phyloP scores from a whole-genome alignment of 78 protist species.

The Dictyostelium intermedium region DNA sequence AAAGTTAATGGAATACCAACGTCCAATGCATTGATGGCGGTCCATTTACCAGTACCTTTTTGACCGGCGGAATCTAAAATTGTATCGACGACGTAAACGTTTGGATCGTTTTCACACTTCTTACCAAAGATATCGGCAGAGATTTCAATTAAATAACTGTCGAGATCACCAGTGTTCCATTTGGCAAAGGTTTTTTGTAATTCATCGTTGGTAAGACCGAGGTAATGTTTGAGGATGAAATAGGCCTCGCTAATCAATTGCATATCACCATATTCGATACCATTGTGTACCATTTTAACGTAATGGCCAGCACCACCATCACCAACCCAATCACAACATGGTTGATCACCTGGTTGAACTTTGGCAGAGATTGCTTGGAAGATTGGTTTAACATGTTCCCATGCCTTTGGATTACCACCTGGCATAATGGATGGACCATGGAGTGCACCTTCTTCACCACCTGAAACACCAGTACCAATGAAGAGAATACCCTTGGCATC shows the following conservation, averaged over 20 bases:
- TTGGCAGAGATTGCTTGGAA: slow-evolving; percentile 89
- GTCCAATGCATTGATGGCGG: slow-evolving; percentile 86
- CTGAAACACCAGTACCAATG: slow-evolving; percentile 97
- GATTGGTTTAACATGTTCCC: slow-evolving; percentile 85
- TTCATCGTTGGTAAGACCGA: slow-evolving; percentile 86
- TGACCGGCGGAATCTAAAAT: slow-evolving; percentile 94
- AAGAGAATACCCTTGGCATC: slow-evolving; percentile 84
- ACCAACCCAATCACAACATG: slow-evolving; percentile 96
- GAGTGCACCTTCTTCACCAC: slow-evolving; percentile 99
- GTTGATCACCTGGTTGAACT: slow-evolving; percentile 83
- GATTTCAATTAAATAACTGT: slow-evolving; percentile 96
- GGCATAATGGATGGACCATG: slow-evolving; percentile 98
- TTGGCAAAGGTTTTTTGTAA: slow-evolving; percentile 84
- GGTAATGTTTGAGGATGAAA: slow-evolving; percentile 78
- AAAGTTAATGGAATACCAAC: slow-evolving; percentile 87
- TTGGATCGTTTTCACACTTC: slow-evolving; percentile 74
- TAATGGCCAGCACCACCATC: slow-evolving; percentile 98
- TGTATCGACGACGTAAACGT: slow-evolving; percentile 86
- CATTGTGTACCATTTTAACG: slow-evolving; percentile 99
- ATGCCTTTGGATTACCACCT: slow-evolving; percentile 93
- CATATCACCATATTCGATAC: slow-evolving; percentile 99
- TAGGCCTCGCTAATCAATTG: slow-evolving; percentile 95
- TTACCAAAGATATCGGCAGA: slow-evolving; percentile 88
- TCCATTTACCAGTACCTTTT: slow-evolving; percentile 98
- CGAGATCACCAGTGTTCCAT: slow-evolving; percentile 94